phyloP scores from a whole-genome alignment of 2,329 filamentous ascomycete genomes.

The Samsoniella hepiali region DNA sequence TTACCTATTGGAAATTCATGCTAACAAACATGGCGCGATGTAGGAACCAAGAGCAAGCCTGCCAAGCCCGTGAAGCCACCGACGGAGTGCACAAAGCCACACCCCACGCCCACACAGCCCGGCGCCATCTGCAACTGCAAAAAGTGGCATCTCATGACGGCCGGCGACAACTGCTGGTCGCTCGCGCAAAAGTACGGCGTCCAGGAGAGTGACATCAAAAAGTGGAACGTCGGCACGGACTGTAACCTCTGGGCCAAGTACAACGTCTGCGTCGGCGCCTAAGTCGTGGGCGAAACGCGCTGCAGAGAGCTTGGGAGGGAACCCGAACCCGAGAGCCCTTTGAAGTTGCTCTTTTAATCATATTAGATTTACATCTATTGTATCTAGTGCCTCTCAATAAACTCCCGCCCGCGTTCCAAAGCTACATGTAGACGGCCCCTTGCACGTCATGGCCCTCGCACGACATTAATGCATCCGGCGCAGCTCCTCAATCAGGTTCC shows the following conservation, averaged over 20 bases:
- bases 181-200: constrained; percentile 2
- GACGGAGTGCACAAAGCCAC: background rate
- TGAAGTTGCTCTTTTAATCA: background rate
- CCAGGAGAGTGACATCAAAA: background rate
- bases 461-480: constrained; percentile 54
- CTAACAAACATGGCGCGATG: no score
- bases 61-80: background rate
- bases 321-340: no score
- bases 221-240: constrained; percentile 1
- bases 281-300: background rate
- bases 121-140: constrained; percentile 6
- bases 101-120: background rate
- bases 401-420: background rate
- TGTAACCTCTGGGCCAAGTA: constrained; percentile 4
- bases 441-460: background rate
- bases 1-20: background rate
- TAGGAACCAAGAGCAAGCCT: background rate
- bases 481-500: constrained; percentile 60
- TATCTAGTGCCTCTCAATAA: background rate
- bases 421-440: background rate
- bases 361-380: background rate
- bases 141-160: background rate
- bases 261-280: constrained; percentile 11
- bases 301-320: background rate
- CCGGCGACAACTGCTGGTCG: constrained; percentile 1